Conservation (phyloP, 768 basidiomycete species). For the Suillus occidentalis region DNA sequence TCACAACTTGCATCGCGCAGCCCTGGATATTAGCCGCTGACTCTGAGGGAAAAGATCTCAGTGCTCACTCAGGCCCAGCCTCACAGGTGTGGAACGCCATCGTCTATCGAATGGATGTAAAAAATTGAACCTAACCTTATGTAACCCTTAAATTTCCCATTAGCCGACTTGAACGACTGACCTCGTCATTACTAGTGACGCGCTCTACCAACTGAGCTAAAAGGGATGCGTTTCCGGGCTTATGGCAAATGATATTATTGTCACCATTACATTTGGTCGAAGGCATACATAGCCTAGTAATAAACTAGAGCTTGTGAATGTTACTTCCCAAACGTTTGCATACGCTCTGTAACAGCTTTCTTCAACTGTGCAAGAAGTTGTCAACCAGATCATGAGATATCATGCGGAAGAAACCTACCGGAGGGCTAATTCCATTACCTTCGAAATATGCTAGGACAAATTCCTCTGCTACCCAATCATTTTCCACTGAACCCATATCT, state of each 20-base stretch:
- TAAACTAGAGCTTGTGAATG: background rate
- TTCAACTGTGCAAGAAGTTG: conserved; percentile 27
- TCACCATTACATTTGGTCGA: background rate
- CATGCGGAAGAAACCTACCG: conserved; percentile 38
- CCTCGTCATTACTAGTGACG: conserved; percentile 72
- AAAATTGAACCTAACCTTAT: background rate
- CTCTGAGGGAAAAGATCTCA: background rate
- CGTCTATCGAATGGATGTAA: too few species aligned
- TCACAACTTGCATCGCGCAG: too few species aligned
- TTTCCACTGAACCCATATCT: conserved; percentile 72
- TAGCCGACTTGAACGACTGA: conserved; percentile 68
- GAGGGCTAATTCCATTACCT: conserved; percentile 65
- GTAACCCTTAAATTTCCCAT: conserved; percentile 29
- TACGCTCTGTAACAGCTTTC: conserved; percentile 22
- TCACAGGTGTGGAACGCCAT: background rate
- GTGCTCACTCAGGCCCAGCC: background rate
- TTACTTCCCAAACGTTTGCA: conserved; percentile 17
- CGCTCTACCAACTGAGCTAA: conserved; percentile 56
- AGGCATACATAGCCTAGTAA: background rate
- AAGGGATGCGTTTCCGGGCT: conserved; percentile 23
- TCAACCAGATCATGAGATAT: background rate
- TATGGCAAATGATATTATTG: background rate
- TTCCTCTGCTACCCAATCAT: conserved; percentile 73
- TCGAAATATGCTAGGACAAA: conserved; percentile 77
- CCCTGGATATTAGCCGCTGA: background rate